Base-by-base conservation (phyloP, 306 rosid species). In the Pueraria montana region DNA sequence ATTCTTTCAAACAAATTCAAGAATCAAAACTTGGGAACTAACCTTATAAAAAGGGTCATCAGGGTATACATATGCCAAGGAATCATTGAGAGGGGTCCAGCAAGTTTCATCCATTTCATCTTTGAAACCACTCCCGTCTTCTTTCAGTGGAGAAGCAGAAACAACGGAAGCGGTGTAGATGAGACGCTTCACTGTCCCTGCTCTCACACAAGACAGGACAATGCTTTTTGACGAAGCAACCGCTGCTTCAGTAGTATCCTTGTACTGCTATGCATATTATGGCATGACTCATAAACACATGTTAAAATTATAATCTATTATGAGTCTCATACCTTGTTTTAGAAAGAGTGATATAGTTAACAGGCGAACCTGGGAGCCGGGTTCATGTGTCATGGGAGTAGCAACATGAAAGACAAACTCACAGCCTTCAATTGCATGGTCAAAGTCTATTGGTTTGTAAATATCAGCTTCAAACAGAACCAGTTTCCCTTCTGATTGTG, bases 321-420 rank as follows among this genome's bases (percentile, higher is more conserved):
- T 27, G 32, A 27, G 3, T 27, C 32, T 27, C 3, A 34, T 6
- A 34, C 40, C 1, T 34, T 34, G 40, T 34, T 34, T 34, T 34
- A 34, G 5, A 4, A 5, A 34, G 6, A 4, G 8, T 34, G 8
- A 34, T 8, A 38, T 38, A 1, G 6, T 38, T 23, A 26, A 9
- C 4, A 61, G 3, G 11, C 13, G 5, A 32, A 65, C 71, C 88
- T 83, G 81, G 53, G 84, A 84, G 72, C 62, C 73, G 4, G 70
- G 1, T 63, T 76, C 11, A 50, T 90, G 88, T 23, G 0, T 55
- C 55, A 79, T 0, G 2, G 93, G 91, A 27, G 88, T 90, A 43
- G 91, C 89, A 55, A 90, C 79, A 46, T 87, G 93, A 53, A 87
- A 87, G 49, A 87, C 93, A 82, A 75, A 87, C 6, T 87, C 73